phyloP scores from a whole-genome alignment of 1,284 basidiomycete genomes.

The Cryptococcus sp. region DNA sequence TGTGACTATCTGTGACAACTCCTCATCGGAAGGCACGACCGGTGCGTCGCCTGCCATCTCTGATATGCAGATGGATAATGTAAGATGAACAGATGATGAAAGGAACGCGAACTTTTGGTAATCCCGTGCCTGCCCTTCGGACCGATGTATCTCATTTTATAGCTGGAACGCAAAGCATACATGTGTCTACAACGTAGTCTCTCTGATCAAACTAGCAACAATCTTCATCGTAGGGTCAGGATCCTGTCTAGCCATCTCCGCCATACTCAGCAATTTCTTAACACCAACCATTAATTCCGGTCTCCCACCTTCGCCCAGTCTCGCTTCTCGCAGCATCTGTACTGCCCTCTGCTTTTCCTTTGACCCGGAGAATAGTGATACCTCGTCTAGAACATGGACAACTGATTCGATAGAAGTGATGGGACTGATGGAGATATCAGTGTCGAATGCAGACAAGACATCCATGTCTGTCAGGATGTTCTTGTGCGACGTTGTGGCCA shows the following conservation, averaged over 20 bases:
- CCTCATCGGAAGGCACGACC: constrained; percentile 46
- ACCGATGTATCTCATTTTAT: no score
- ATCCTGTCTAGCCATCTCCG: constrained; percentile 97
- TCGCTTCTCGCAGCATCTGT: constrained; percentile 67
- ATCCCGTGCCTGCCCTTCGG: no score
- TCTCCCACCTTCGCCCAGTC: constrained; percentile 59
- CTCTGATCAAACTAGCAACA: constrained; percentile 60
- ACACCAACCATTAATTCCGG: constrained; percentile 72
- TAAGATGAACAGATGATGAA: not conserved
- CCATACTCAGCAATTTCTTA: constrained; percentile 85
- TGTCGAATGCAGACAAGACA: constrained; percentile 80
- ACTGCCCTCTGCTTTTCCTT: constrained; percentile 62
- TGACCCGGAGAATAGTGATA: constrained; percentile 66
- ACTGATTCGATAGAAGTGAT: constrained; percentile 69
- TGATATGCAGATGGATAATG: no score
- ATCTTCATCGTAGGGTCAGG: constrained; percentile 72
- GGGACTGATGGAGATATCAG: constrained; percentile 80
- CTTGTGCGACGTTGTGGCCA: constrained; percentile 87
- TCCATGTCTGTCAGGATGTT: constrained; percentile 87
- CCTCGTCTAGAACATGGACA: constrained; percentile 75
- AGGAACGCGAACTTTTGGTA: not conserved
- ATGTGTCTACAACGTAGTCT: constrained; percentile 5
- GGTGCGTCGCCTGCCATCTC: not conserved
- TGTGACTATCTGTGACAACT: constrained; percentile 50
- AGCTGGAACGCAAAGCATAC: no score